A percentile compares a stretch with the other conserved stretches of the same genome.
Evolutionary conservation across 345 rosid species (phyloP).

Genomic region (Corymbia maculata): DNA sequence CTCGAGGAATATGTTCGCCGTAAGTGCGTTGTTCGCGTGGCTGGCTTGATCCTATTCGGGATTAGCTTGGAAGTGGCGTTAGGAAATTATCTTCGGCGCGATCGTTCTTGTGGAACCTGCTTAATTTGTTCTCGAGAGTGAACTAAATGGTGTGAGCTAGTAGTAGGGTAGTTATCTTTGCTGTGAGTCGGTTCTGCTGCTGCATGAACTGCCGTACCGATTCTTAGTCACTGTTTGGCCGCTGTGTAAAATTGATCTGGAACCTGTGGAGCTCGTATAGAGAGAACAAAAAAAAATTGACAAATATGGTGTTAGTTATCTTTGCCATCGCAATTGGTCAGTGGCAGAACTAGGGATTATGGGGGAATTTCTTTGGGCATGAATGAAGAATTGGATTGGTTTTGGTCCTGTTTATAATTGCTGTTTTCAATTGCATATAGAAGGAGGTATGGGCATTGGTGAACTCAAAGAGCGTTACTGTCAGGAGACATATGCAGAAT

Average conservation of each 20-base stretch:
- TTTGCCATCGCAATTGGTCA: background rate
- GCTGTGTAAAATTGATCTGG: background rate
- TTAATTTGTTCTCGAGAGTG: background rate
- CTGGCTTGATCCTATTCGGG: background rate
- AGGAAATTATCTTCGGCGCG: background rate
- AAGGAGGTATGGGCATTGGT: slow-evolving; percentile 63
- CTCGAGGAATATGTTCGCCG: slow-evolving; percentile 47
- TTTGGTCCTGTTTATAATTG: background rate
- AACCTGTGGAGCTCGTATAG: background rate
- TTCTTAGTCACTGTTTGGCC: background rate
- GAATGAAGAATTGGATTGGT: background rate
- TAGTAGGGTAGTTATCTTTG: background rate
- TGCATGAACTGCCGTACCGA: background rate
- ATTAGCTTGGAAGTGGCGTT: background rate
- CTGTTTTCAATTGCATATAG: slow-evolving; percentile 18
- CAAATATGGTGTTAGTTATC: background rate
- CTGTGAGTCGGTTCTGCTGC: background rate
- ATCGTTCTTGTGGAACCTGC: background rate
- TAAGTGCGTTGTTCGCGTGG: slow-evolving; percentile 5
- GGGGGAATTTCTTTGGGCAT: background rate
- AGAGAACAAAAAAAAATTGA: background rate
- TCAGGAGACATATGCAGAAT: slow-evolving; percentile 29
- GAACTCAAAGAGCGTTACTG: slow-evolving; percentile 25
- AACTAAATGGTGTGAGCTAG: background rate
- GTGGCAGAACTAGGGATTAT: background rate